Conservation (phyloP, 2,329 filamentous ascomycete genomes). For the Westerdykella ornata region DNA sequence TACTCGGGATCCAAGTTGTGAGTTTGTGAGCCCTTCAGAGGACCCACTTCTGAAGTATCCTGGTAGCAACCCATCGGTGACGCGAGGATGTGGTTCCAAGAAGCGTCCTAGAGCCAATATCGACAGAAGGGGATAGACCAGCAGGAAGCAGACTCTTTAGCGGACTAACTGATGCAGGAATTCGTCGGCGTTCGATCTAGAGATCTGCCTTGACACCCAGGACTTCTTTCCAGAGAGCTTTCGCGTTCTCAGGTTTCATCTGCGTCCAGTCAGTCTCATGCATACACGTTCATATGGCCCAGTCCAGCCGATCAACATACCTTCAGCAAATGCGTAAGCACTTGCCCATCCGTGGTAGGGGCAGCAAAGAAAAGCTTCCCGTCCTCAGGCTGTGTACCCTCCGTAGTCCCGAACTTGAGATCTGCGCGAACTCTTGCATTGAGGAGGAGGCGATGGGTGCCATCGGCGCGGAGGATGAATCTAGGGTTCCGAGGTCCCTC, state of each 20-base stretch:
- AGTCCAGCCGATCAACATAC: slow-evolving; percentile 36
- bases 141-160: too few relatives aligned
- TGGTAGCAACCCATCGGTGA: too few relatives aligned
- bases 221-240: slow-evolving; percentile 6
- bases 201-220: not conserved
- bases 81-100: too few relatives aligned
- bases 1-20: too few relatives aligned
- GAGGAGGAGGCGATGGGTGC: slow-evolving; percentile 76
- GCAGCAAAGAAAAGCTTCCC: slow-evolving; percentile 62
- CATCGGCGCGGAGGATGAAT: slow-evolving; percentile 85
- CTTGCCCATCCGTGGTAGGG: slow-evolving; percentile 46
- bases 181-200: too few relatives aligned
- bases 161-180: too few relatives aligned
- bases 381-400: slow-evolving; percentile 58
- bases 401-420: slow-evolving; percentile 61
- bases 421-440: slow-evolving; percentile 75
- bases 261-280: slow-evolving; percentile 4
- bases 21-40: too few relatives aligned
- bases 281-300: not conserved
- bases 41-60: too few relatives aligned
- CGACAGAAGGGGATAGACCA: too few relatives aligned
- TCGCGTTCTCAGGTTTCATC: slow-evolving; percentile 9
- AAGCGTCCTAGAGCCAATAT: too few relatives aligned
- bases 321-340: slow-evolving; percentile 52
- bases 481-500: slow-evolving; percentile 50